These are phyloP conservation scores for Circinella minor DNA, from an alignment of 371 early-diverging fungal genomes.

Conservation along the genomic window DNA sequence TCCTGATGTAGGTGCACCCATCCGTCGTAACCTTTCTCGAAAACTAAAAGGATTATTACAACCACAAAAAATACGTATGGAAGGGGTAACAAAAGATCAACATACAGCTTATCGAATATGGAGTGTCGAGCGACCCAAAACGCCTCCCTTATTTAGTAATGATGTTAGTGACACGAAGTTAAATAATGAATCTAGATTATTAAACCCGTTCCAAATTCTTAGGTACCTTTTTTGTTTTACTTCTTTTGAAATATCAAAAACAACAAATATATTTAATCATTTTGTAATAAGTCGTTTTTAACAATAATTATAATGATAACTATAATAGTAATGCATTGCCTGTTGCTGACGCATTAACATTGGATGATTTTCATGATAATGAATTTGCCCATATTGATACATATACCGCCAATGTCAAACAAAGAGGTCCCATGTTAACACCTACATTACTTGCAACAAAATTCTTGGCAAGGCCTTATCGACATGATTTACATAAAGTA, in stretches of 20 bases:
- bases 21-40: slow-evolving; percentile 34
- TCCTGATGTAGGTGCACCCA: slow-evolving; percentile 15
- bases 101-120: slow-evolving; percentile 23
- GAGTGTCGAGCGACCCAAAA: slow-evolving; percentile 29
- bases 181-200: background rate
- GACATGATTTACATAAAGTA: slow-evolving; percentile 46
- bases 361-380: slow-evolving; percentile 25
- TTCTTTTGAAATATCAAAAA: background rate
- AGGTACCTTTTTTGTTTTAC: slow-evolving; percentile 17
- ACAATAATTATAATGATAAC: background rate
- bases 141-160: slow-evolving; percentile 25
- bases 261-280: background rate
- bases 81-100: slow-evolving; percentile 33
- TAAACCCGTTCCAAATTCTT: slow-evolving; percentile 38
- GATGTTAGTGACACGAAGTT: background rate
- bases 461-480: slow-evolving; percentile 58
- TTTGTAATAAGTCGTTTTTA: too few species aligned
- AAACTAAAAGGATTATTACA: slow-evolving; percentile 38
- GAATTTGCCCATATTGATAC: slow-evolving; percentile 59
- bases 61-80: slow-evolving; percentile 35
- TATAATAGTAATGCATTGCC: slow-evolving; percentile 24
- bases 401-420: slow-evolving; percentile 61
- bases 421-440: slow-evolving; percentile 55
- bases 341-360: slow-evolving; percentile 18
- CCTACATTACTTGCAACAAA: slow-evolving; percentile 57